Evolutionary conservation across 208 protist genomes (phyloP).

Genomic region (Trypanosoma cruzi): DNA sequence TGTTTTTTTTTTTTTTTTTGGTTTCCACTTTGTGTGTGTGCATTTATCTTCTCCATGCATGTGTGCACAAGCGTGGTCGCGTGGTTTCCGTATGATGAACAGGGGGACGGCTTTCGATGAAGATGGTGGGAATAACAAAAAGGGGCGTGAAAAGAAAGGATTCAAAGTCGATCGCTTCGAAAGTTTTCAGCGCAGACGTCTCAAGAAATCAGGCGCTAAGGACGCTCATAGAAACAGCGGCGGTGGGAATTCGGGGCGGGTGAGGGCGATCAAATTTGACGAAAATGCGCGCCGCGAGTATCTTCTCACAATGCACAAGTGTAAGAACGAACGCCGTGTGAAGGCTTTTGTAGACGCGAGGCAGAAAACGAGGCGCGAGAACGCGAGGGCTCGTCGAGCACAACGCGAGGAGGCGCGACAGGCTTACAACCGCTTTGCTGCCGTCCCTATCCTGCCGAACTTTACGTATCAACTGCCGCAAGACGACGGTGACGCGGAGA

Average conservation of each 20-base stretch:
- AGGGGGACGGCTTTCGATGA: background rate
- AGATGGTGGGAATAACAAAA: constrained; percentile 36
- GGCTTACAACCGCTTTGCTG: constrained; percentile 87
- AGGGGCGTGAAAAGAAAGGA: constrained; percentile 78
- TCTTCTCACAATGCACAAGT: constrained; percentile 81
- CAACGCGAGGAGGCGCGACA: constrained; percentile 84
- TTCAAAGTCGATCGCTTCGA: constrained; percentile 89
- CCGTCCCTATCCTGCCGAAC: constrained; percentile 84
- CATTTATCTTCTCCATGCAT: background rate
- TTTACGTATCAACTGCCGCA: constrained; percentile 78
- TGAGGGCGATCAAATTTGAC: constrained; percentile 74
- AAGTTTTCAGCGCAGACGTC: constrained; percentile 63
- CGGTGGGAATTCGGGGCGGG: constrained; percentile 25
- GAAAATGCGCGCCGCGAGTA: constrained; percentile 59
- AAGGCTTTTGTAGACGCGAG: constrained; percentile 85
- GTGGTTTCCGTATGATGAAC: background rate
- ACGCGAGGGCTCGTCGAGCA: constrained; percentile 64
- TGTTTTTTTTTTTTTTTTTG: constrained; percentile 8
- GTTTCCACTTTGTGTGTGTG: background rate
- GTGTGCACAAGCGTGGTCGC: background rate
- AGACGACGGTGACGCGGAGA: constrained; percentile 37
- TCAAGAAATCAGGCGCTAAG: constrained; percentile 44
- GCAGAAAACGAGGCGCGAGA: constrained; percentile 66
- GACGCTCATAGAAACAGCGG: constrained; percentile 34
- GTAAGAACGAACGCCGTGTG: constrained; percentile 87